Base-by-base conservation (phyloP, 805 yeast genomes). In the Komagataella mondaviorum region DNA sequence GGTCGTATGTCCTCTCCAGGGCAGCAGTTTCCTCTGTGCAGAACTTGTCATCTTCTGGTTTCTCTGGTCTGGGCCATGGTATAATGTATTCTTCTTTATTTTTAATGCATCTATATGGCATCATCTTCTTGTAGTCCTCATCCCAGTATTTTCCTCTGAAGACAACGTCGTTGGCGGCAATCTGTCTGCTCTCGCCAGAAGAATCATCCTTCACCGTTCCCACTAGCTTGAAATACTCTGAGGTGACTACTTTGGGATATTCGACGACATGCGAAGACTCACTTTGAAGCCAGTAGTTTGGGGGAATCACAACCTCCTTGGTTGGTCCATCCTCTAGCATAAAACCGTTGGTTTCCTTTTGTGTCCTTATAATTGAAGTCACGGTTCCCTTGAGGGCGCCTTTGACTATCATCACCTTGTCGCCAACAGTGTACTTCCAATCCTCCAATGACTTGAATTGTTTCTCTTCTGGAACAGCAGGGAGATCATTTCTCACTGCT, bases 31-130 rank as follows among this genome's bases (percentile, higher is more conserved):
- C 74, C 5, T 66, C 63, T 1, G 95, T 86, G 3, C 82, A 77
- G 55, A 78, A 70, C 30, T 62, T 68, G 49, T 81, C 82, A 56
- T 82, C 88, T 55, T 77, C 77, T 3, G 60, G 57, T 0, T 71
- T 68, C 39, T 73, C 80, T 1, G 93, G 90, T 58, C 78, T 76
- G 44, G 96, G 96, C 95, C 96, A 91, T 51, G 97, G 97, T 49
- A 90, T 81, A 22, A 81, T 77, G 51, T 88, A 70, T 50, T 80
- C 76, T 46, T 76, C 78, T 58, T 84, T 82, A 57, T 85, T 81
- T 55, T 76, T 77, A 23, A 90, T 88, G 57, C 80, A 78, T 66
- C 98, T 79, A 53, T 78, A 78, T 30, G 95, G 95, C 71, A 88
- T 68, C 74, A 83, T 77, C 59, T 73, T 73, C 62, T 82, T 83